phyloP scores from a whole-genome alignment of 129 eudicot genomes.

The Flaveria brownii region DNA sequence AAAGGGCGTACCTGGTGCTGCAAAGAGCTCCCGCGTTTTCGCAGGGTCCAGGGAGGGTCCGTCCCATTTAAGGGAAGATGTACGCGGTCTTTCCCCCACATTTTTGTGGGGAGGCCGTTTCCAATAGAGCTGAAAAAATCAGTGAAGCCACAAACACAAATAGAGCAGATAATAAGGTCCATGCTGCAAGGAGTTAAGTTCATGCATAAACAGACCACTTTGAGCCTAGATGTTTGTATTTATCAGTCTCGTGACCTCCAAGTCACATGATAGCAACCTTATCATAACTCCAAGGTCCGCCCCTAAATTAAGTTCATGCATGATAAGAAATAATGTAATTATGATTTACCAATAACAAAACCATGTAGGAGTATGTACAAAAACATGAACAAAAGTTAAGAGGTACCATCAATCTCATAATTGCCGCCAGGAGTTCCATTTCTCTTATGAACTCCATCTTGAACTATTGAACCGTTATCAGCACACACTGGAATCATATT shows the following conservation, averaged over 20 bases:
- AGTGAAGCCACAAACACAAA: constrained; percentile 15
- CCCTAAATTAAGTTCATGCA: no score
- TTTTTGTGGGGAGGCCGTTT: no score
- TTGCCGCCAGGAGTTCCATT: constrained; percentile 39
- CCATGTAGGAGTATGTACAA: constrained; percentile 8
- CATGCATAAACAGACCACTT: constrained; percentile 16
- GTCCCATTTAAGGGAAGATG: no score
- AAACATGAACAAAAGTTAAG: constrained; percentile 30
- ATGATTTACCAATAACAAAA: neutral
- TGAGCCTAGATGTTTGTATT: no score
- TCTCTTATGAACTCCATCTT: constrained; percentile 45
- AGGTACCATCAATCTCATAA: constrained; percentile 34
- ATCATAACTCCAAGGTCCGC: no score
- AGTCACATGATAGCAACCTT: no score
- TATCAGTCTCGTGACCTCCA: no score
- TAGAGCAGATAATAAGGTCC: constrained; percentile 4
- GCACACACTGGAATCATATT: constrained; percentile 24
- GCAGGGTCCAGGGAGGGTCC: no score
- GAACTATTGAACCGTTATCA: constrained; percentile 54
- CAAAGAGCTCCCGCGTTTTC: no score
- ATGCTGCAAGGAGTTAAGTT: neutral
- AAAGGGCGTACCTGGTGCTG: no score
- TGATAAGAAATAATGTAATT: neutral
- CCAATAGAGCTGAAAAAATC: constrained; percentile 16
- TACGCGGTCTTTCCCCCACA: no score